A percentile compares a stretch with the other conserved stretches of the same genome.
phyloP scores from a whole-genome alignment of 1,284 basidiomycete species.

The Ustilago hordei region DNA sequence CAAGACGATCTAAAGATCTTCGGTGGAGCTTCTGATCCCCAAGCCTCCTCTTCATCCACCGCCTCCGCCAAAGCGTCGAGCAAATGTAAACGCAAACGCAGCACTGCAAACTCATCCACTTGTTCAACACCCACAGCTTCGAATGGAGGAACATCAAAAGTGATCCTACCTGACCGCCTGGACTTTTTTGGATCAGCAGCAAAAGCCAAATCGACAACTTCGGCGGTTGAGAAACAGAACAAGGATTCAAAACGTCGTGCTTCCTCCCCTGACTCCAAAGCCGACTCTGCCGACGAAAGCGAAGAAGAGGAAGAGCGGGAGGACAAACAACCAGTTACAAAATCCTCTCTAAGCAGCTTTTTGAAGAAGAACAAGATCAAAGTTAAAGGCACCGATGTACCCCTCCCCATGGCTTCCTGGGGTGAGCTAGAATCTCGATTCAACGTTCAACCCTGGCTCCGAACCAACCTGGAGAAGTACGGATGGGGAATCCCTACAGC shows the following conservation, averaged over 20 bases:
- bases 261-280: slow-evolving; percentile 2
- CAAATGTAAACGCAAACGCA: slow-evolving; percentile 19
- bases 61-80: neutral
- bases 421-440: slow-evolving; percentile 60
- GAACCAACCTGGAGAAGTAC: slow-evolving; percentile 49
- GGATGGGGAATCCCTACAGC: slow-evolving; percentile 67
- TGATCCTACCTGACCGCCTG: slow-evolving; percentile 54
- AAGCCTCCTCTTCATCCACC: slow-evolving; percentile 3
- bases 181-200: slow-evolving; percentile 58
- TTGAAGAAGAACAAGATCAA: slow-evolving; percentile 67
- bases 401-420: slow-evolving; percentile 68
- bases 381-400: slow-evolving; percentile 69
- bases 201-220: slow-evolving; percentile 71
- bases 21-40: slow-evolving; percentile 65
- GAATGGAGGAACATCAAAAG: slow-evolving; percentile 21
- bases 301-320: slow-evolving; percentile 2
- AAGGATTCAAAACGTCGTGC: slow-evolving; percentile 31
- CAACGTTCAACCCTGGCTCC: slow-evolving; percentile 51
- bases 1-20: slow-evolving; percentile 80
- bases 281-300: slow-evolving; percentile 20
- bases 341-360: slow-evolving; percentile 57
- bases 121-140: neutral
- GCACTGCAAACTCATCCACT: neutral
- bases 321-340: slow-evolving; percentile 41
- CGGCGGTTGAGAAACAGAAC: slow-evolving; percentile 30